Conservation (phyloP, 2,329 filamentous ascomycete species). For the Penicillium thymicola region DNA sequence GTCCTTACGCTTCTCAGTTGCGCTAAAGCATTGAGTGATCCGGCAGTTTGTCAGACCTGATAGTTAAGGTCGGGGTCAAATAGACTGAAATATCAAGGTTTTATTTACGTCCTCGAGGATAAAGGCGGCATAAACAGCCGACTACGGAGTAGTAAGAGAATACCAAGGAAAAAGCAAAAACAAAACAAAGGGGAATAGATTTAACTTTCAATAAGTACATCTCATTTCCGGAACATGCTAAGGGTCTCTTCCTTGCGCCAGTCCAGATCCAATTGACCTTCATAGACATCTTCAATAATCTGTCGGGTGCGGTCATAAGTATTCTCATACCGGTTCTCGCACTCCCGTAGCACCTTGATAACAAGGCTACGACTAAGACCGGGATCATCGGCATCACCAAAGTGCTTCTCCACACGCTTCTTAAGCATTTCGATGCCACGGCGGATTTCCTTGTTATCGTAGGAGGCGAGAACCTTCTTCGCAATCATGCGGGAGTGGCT, state of each 20-base stretch:
- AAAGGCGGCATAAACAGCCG: too few relatives aligned
- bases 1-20: background rate
- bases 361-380: slow-evolving; percentile 60
- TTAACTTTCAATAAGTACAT: slow-evolving; percentile 3
- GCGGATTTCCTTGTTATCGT: slow-evolving; percentile 80
- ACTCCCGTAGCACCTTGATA: slow-evolving; percentile 58
- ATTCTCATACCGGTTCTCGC: slow-evolving; percentile 55
- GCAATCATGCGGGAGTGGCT: slow-evolving; percentile 79
- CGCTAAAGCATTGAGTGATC: background rate
- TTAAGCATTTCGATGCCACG: slow-evolving; percentile 86
- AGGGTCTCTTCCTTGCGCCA: slow-evolving; percentile 47
- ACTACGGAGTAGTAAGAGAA: background rate
- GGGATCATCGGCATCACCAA: slow-evolving; percentile 81
- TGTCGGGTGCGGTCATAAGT: slow-evolving; percentile 51
- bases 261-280: slow-evolving; percentile 46
- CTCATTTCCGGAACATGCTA: slow-evolving; percentile 43
- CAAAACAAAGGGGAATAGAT: slow-evolving; percentile 2
- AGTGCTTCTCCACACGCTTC: slow-evolving; percentile 95
- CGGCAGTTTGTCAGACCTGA: too few relatives aligned
- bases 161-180: slow-evolving; percentile 2
- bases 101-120: too few relatives aligned
- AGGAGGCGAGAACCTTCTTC: slow-evolving; percentile 77
- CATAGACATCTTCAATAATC: slow-evolving; percentile 46
- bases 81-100: too few relatives aligned
- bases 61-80: too few relatives aligned